Evolutionary conservation across 169 alveolate species (phyloP).

Genomic region (Babesia divergens): DNA sequence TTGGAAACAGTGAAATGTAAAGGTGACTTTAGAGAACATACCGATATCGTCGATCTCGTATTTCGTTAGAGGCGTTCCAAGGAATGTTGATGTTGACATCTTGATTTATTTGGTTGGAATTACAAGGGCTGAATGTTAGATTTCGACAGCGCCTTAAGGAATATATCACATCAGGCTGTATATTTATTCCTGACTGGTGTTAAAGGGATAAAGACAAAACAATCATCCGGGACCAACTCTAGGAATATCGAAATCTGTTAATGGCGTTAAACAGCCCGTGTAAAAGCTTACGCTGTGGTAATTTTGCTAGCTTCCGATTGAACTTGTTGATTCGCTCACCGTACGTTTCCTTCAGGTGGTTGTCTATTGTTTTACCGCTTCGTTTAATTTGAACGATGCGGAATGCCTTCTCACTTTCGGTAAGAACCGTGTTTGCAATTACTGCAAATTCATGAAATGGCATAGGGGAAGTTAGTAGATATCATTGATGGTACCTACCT

Average conservation of each 20-base stretch:
- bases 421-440: slow-evolving; percentile 33
- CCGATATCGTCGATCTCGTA: slow-evolving; percentile 59
- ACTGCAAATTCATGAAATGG: slow-evolving; percentile 2
- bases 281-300: slow-evolving; percentile 78
- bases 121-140: too few species aligned
- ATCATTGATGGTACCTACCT: slow-evolving; percentile 49
- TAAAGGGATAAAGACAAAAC: not conserved
- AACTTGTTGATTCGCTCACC: slow-evolving; percentile 82
- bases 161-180: not conserved
- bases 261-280: not conserved
- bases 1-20: too few species aligned
- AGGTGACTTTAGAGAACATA: not conserved
- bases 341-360: slow-evolving; percentile 76
- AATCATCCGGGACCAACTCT: slow-evolving; percentile 87
- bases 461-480: not conserved
- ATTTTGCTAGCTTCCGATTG: slow-evolving; percentile 78
- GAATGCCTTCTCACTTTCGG: slow-evolving; percentile 76
- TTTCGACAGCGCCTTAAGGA: too few species aligned
- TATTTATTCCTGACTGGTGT: not conserved
- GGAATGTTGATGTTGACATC: slow-evolving; percentile 40
- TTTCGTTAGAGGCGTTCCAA: slow-evolving; percentile 62
- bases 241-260: slow-evolving; percentile 84
- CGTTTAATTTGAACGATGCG: slow-evolving; percentile 78
- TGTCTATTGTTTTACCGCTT: slow-evolving; percentile 70
- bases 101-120: not conserved